Base-by-base conservation (phyloP, 495 filamentous ascomycete species). In the Tirmania nivea region DNA sequence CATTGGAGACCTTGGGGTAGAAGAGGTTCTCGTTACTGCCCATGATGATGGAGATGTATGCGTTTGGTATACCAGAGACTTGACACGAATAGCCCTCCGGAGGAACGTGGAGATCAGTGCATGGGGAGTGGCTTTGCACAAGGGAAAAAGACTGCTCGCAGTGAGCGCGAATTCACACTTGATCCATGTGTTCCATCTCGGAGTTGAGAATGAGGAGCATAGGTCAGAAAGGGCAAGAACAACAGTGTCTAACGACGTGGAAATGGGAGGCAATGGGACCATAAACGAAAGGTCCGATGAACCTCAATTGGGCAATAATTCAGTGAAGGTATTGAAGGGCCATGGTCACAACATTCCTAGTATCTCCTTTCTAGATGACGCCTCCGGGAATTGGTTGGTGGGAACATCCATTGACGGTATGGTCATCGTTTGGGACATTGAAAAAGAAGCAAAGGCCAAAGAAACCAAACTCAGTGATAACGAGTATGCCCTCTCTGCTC, bases 1-100 rank as follows among this genome's bases (percentile, higher is more conserved):
- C 35, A 72, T 93, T 17, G 84, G 86, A 42, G 77, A 83, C 50
- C 68, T 97, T 2, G 90, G 90, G 2, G 67, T 76, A 34, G 75
- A 87, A 48, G 90, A 97, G 65, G 77, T 93, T 11, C 55, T 95
- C 17, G 65, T 89, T 2, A 69, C 81, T 47, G 77, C 72, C 10
- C 87, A 79, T 54, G 90, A 95, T 59, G 87, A 94, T 57, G 90
- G 90, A 6, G 89, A 97, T 66, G 79, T 92, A 10, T 73, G 82
- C 36, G 86, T 77, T 5, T 94, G 88, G 65, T 78, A 83, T 56
- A 82, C 80, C 1, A 72, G 73, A 57, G 49, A 64, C 42, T 49
- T 65, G n/a, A 56, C 48, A 8, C 53, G 54, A n/a, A 53, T 64
- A 14, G 61, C 59, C 35, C 58, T 65, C 21, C 54, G 56, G 37